phyloP scores from a whole-genome alignment of 805 yeast species.

The Starmerella gropengiesseri region DNA sequence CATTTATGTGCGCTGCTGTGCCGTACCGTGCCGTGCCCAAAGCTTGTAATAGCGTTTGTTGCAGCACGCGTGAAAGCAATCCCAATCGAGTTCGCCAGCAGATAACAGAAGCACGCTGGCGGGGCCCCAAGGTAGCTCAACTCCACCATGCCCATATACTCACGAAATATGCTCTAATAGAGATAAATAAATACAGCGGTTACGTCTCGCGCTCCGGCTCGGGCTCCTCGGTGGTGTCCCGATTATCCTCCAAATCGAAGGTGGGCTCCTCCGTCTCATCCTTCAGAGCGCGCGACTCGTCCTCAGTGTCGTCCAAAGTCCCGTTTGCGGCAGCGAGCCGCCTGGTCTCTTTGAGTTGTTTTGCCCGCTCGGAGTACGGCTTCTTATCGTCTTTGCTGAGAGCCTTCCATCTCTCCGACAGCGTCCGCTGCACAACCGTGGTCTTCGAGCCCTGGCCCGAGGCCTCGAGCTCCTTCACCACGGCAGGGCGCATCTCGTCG shows the following conservation, averaged over 20 bases:
- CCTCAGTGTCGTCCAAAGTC: constrained; percentile 15
- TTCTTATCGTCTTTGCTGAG: constrained; percentile 37
- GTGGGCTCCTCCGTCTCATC: constrained; percentile 16
- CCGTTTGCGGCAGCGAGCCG: constrained; percentile 10
- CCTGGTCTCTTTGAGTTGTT: constrained; percentile 12
- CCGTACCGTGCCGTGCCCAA: too few relatives aligned
- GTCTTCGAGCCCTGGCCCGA: constrained; percentile 10
- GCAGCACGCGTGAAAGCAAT: too few relatives aligned
- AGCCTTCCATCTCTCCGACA: constrained; percentile 58
- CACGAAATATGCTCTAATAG: too few relatives aligned
- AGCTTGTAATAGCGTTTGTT: too few relatives aligned
- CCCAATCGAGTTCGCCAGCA: too few relatives aligned
- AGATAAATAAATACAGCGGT: not conserved
- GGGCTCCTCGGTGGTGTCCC: constrained; percentile 2
- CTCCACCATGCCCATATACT: too few relatives aligned
- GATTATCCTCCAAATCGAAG: not conserved
- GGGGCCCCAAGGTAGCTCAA: too few relatives aligned
- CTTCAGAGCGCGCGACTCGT: constrained; percentile 5
- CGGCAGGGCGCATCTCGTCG: constrained; percentile 69
- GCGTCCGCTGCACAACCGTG: constrained; percentile 20
- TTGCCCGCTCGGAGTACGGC: constrained; percentile 21
- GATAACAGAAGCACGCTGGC: too few relatives aligned
- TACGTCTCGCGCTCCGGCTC: not conserved
- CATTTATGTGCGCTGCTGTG: too few relatives aligned
- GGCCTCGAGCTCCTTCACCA: constrained; percentile 45